phyloP scores from a whole-genome alignment of 1,284 basidiomycete species.

The Rhodotorula mucilaginosa region DNA sequence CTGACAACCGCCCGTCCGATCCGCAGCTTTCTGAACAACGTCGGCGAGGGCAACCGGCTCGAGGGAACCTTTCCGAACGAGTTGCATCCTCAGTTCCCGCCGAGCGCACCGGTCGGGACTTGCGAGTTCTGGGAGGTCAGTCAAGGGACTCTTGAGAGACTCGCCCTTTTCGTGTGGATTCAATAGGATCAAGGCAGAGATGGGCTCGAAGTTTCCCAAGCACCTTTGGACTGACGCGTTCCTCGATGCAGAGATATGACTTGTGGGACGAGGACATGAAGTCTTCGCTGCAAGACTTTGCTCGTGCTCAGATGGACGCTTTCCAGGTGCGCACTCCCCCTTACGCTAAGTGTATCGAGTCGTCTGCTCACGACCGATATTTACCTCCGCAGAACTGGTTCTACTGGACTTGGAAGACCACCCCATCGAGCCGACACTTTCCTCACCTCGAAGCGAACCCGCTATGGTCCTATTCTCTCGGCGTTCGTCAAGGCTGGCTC shows the following conservation, averaged over 20 bases:
- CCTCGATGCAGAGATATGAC: constrained; percentile 56
- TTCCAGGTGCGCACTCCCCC: constrained; percentile 37
- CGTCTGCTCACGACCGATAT: neutral
- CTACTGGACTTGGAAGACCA: constrained; percentile 97
- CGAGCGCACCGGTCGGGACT: constrained; percentile 8
- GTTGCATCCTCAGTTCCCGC: constrained; percentile 14
- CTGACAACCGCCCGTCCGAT: too few species aligned
- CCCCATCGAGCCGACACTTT: constrained; percentile 57
- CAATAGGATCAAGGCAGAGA: neutral
- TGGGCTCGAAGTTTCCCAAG: too few species aligned
- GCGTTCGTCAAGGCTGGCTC: constrained; percentile 74
- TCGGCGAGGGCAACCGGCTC: constrained; percentile 40
- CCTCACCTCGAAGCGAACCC: constrained; percentile 69
- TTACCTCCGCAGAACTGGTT: constrained; percentile 63
- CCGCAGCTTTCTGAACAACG: constrained; percentile 42
- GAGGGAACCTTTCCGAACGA: constrained; percentile 42
- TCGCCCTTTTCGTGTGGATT: neutral
- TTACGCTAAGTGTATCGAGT: too few species aligned
- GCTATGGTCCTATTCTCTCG: constrained; percentile 56
- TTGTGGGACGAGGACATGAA: constrained; percentile 64
- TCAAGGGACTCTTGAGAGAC: too few species aligned
- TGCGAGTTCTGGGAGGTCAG: constrained; percentile 34
- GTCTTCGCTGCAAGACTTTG: constrained; percentile 62
- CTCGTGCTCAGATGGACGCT: constrained; percentile 74
- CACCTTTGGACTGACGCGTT: neutral